phyloP scores from a whole-genome alignment of 768 basidiomycete genomes.

The Leccinum uliginosum region DNA sequence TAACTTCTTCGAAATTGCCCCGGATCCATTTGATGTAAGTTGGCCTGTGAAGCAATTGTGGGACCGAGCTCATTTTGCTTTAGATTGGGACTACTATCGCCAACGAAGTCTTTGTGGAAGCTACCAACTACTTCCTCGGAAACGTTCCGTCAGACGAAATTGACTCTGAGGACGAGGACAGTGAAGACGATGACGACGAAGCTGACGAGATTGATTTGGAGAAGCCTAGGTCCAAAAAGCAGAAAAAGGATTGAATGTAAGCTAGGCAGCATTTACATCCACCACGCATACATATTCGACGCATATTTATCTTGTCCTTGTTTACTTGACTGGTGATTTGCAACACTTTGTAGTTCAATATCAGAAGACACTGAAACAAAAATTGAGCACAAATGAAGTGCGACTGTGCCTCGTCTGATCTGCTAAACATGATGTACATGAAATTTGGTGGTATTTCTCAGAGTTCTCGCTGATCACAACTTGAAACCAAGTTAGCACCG shows the following conservation, averaged over 20 bases:
- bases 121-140: conserved; percentile 79
- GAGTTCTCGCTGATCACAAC: background rate
- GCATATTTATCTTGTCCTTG: conserved; percentile 26
- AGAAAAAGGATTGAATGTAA: conserved; percentile 38
- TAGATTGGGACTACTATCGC: conserved; percentile 72
- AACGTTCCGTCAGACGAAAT: conserved; percentile 53
- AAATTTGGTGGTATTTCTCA: background rate
- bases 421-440: background rate
- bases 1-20: conserved; percentile 72
- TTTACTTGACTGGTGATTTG: conserved; percentile 3
- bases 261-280: conserved; percentile 10
- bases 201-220: conserved; percentile 87
- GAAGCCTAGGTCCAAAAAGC: conserved; percentile 75
- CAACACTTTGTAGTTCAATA: conserved; percentile 3
- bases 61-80: conserved; percentile 5
- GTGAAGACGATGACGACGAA: conserved; percentile 72
- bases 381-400: background rate
- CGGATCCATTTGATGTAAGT: conserved; percentile 68
- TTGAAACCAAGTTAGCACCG: background rate
- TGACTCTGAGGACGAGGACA: conserved; percentile 64
- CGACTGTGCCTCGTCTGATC: background rate
- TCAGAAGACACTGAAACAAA: background rate
- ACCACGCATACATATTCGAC: conserved; percentile 9
- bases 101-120: conserved; percentile 76
- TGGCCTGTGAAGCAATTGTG: background rate